Evolutionary conservation across 177 flowering plant species (phyloP).

Genomic region (Vitis hybrid): DNA sequence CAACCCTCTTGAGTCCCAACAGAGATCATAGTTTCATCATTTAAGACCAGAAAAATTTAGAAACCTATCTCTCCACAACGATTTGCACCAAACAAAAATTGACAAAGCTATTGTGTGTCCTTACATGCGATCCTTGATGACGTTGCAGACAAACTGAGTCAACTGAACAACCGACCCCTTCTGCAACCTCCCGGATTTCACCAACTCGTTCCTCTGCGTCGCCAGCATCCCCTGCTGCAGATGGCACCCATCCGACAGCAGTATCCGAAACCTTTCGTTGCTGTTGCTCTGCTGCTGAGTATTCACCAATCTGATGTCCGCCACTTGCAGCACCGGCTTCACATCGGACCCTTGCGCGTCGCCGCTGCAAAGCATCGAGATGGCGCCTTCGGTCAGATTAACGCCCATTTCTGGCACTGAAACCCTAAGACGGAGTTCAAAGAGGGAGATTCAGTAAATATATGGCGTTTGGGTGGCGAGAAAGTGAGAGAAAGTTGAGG

Average conservation of each 20-base stretch:
- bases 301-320: constrained; percentile 54
- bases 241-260: constrained; percentile 72
- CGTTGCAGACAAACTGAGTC: constrained; percentile 60
- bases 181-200: constrained; percentile 52
- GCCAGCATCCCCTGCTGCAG: constrained; percentile 89
- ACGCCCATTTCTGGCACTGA: constrained; percentile 20
- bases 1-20: no score
- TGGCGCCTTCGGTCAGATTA: constrained; percentile 64
- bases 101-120: constrained; percentile 3
- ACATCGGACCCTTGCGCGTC: constrained; percentile 26
- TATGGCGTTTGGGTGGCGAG: neutral
- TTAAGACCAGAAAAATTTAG: no score
- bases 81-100: neutral
- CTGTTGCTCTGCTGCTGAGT: constrained; percentile 30
- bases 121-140: constrained; percentile 66
- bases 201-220: constrained; percentile 62
- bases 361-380: constrained; percentile 42
- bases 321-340: constrained; percentile 74
- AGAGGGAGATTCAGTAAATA: neutral
- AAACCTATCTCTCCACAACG: no score
- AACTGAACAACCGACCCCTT: constrained; percentile 70
- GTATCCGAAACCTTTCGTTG: constrained; percentile 60
- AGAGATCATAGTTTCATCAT: no score
- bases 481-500: no score
- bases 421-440: neutral